Conservation (phyloP, 2,329 filamentous ascomycete genomes). For the Aplosporella prunicola region DNA sequence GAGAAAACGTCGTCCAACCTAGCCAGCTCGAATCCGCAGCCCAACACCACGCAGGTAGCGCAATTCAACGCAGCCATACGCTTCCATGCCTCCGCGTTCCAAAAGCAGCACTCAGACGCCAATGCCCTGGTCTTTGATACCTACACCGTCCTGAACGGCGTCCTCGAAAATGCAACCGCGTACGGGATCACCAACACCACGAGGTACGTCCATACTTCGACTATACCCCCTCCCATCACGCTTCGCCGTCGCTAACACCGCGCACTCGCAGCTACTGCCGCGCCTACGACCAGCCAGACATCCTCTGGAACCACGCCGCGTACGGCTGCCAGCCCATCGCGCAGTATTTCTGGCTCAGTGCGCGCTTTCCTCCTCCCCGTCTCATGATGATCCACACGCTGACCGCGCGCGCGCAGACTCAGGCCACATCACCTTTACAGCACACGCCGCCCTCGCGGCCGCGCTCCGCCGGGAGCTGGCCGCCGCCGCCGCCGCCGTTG, state of each 20-base stretch:
- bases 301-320: slow-evolving; percentile 17
- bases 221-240: too few species aligned
- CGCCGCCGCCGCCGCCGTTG: too few species aligned
- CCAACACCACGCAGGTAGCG: slow-evolving; percentile 38
- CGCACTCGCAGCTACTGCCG: slow-evolving; percentile 34
- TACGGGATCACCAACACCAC: slow-evolving; percentile 41
- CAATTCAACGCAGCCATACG: slow-evolving; percentile 36
- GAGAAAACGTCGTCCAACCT: slow-evolving; percentile 36
- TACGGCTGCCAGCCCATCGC: slow-evolving; percentile 7
- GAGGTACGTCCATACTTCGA: slow-evolving; percentile 6
- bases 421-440: slow-evolving; percentile 8
- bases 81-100: slow-evolving; percentile 27
- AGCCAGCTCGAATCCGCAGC: slow-evolving; percentile 24
- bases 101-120: slow-evolving; percentile 20
- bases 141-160: slow-evolving; percentile 31
- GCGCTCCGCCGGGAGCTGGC: slow-evolving; percentile 4
- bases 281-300: slow-evolving; percentile 38
- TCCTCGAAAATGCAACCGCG: slow-evolving; percentile 32
- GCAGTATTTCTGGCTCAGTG: slow-evolving; percentile 10
- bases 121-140: slow-evolving; percentile 38
- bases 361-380: background rate
- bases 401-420: background rate
- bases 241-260: too few species aligned
- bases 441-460: slow-evolving; percentile 4
- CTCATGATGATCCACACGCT: background rate